phyloP scores from a whole-genome alignment of 495 filamentous ascomycete genomes.

The Wilcoxina mikolae region DNA sequence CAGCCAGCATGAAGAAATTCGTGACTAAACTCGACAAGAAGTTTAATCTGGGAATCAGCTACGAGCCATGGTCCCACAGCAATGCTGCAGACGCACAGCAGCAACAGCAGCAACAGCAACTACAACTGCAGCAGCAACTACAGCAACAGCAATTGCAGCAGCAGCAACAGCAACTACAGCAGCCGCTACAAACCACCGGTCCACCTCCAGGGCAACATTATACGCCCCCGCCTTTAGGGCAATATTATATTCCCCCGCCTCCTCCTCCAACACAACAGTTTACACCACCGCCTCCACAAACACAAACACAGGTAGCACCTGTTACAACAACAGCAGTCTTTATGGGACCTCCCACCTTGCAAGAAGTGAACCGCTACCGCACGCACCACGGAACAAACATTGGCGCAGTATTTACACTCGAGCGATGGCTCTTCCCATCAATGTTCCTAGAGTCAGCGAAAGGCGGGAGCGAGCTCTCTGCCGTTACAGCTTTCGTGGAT shows the following conservation, averaged over 20 bases:
- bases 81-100: background rate
- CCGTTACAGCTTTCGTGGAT: conserved; percentile 32
- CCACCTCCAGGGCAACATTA: background rate
- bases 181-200: conserved; percentile 3
- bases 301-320: background rate
- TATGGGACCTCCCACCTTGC: background rate
- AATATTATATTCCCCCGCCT: background rate
- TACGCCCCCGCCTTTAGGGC: background rate
- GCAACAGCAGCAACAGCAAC: background rate
- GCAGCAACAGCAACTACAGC: conserved; percentile 2
- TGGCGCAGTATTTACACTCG: conserved; percentile 42
- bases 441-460: conserved; percentile 32
- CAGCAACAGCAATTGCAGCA: conserved; percentile 10
- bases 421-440: conserved; percentile 37
- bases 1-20: background rate
- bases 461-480: conserved; percentile 35
- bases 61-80: background rate
- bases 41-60: background rate
- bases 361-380: conserved; percentile 33
- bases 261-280: background rate
- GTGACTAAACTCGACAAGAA: background rate
- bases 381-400: conserved; percentile 44
- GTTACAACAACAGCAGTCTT: background rate
- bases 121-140: background rate
- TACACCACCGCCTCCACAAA: background rate